These are phyloP conservation scores for Neurospora sp. DNA, from an alignment of 495 filamentous ascomycete species.

Conservation along the genomic window DNA sequence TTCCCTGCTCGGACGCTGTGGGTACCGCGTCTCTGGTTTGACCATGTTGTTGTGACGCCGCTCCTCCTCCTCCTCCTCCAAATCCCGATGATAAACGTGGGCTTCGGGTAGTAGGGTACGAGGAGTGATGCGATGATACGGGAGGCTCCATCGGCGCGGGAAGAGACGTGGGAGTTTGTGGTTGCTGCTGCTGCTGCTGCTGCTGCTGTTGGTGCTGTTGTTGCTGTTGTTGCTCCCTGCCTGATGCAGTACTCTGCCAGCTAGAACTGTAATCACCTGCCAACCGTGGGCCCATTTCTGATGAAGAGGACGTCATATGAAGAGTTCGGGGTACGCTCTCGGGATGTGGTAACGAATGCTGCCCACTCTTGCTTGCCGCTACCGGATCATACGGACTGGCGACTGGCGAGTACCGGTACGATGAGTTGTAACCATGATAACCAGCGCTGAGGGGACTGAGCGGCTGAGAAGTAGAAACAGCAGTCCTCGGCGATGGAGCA, in stretches of 20 bases:
- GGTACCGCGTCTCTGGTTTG: background rate
- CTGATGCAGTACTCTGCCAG: background rate
- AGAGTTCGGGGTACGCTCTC: background rate
- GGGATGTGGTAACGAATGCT: background rate
- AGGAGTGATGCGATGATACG: background rate
- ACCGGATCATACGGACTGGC: background rate
- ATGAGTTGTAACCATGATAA: background rate
- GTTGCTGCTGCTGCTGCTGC: background rate
- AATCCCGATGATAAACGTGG: background rate
- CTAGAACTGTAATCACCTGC: background rate
- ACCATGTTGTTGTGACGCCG: background rate
- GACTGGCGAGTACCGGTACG: background rate
- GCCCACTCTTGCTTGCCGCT: background rate
- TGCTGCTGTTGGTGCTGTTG: background rate
- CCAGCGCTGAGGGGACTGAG: background rate
- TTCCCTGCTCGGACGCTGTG: background rate
- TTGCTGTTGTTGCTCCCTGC: background rate
- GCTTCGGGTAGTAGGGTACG: background rate
- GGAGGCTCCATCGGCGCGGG: background rate
- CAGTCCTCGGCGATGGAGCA: constrained; percentile 11
- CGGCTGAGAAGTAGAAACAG: background rate
- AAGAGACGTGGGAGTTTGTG: background rate
- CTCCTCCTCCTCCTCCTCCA: background rate
- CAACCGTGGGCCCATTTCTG: background rate
- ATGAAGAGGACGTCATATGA: background rate